Evolutionary conservation across 2,329 filamentous ascomycete species (phyloP).

Genomic region (Fusarium virguliforme): DNA sequence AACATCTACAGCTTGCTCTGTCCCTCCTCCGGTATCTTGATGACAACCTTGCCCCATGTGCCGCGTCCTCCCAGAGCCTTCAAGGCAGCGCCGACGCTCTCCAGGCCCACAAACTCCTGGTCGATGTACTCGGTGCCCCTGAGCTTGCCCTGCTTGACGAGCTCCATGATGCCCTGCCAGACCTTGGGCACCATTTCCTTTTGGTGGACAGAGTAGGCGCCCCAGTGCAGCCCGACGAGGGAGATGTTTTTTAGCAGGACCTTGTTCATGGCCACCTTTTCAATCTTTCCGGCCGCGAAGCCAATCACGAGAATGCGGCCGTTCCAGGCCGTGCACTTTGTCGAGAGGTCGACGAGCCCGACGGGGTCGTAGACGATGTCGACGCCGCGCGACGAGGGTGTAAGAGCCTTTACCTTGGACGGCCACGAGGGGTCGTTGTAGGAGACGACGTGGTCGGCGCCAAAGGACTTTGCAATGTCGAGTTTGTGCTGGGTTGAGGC

Average conservation of each 20-base stretch:
- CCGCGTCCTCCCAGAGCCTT: conserved; percentile 83
- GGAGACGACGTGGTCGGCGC: conserved; percentile 87
- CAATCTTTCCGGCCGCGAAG: conserved; percentile 82
- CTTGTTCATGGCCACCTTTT: conserved; percentile 93
- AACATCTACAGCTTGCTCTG: conserved; percentile 68
- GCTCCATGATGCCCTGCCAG: conserved; percentile 85
- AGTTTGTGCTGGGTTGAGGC: conserved; percentile 87
- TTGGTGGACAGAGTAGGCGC: conserved; percentile 83
- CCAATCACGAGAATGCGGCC: conserved; percentile 89
- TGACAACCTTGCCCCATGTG: conserved; percentile 97
- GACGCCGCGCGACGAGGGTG: conserved; percentile 80
- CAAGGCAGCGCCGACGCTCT: conserved; percentile 83
- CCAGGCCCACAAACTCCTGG: conserved; percentile 85
- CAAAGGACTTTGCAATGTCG: conserved; percentile 83
- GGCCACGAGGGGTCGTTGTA: conserved; percentile 79
- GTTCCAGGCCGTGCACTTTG: conserved; percentile 96
- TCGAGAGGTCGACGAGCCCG: conserved; percentile 87
- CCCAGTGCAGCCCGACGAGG: conserved; percentile 93
- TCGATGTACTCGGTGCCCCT: conserved; percentile 87
- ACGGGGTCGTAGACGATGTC: conserved; percentile 98
- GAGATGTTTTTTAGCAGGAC: conserved; percentile 95
- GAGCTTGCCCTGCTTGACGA: conserved; percentile 86
- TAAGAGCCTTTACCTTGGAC: conserved; percentile 82
- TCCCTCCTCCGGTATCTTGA: conserved; percentile 82
- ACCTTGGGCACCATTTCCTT: conserved; percentile 78